Base-by-base conservation (phyloP, 192 early-diverging fungal species). In the Ramicandelaber brevisporus region DNA sequence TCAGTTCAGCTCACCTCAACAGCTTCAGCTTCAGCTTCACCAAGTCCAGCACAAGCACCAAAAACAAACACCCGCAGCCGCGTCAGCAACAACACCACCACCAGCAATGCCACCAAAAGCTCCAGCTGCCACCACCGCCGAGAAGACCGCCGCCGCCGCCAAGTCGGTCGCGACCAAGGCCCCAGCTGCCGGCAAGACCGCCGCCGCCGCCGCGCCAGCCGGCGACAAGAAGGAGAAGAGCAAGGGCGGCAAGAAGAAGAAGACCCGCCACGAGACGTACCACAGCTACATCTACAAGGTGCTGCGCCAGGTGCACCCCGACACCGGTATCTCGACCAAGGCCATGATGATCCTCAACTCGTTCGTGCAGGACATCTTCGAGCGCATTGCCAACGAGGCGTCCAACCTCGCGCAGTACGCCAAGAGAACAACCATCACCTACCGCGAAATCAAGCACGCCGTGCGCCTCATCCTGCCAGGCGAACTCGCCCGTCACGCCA, bases 261-360 rank as follows among this genome's bases (percentile, higher is more conserved):
- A n/a, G n/a, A n/a, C 27, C 20, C 64, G 78, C 43, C 77, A 75
- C 40, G 80, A 89, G 55, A 85, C 80, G 28, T 85, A 80, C 73
- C 73, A 73, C 31, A 73, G 79, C 39, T 88, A 89, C 61, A 87
- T 90, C 63, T 90, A 86, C 74, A 86, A 86, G 63, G 82, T 92
- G 27, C 58, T 90, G 37, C 88, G 89, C 63, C 86, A 90, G 57
- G 83, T 88, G 34, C 84, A 92, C 65, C 86, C 86, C 36, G 84
- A 88, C 48, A 85, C 79, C 18, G 82, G 86, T 56, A 84, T 92
- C 59, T 88, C 83, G 38, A 84, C 84, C 73, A 86, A 84, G 64
- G 81, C 86, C 57, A 92, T 92, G 86, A 78, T 74, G 19, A 85
- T 84, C 57, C 62, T 82, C 48, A 88, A 90, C 78, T 86, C 81